Conservation (phyloP, 352 stramenopile species). For the Pythium phragmiticola region DNA sequence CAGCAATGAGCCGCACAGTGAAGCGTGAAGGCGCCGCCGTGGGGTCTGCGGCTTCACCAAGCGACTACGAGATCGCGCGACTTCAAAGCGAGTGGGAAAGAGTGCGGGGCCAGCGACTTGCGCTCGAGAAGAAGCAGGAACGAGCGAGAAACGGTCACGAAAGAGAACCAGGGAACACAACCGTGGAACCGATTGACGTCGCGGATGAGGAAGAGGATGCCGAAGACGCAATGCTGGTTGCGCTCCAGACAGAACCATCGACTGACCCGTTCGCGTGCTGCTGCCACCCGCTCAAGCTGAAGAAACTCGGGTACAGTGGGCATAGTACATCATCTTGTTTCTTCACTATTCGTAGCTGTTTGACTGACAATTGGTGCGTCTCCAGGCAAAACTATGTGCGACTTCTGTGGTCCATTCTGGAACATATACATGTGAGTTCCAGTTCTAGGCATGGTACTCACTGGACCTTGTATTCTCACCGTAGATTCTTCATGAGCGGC, state of each 20-base stretch:
- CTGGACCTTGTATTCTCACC: not conserved
- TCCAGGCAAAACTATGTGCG: slow-evolving; percentile 25
- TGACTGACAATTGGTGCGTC: not conserved
- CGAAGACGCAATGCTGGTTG: slow-evolving; percentile 2
- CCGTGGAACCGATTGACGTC: not conserved
- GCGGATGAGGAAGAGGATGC: not conserved
- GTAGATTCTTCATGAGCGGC: slow-evolving; percentile 54
- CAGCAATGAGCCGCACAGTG: not conserved
- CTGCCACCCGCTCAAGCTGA: slow-evolving; percentile 55
- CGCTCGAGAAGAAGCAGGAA: slow-evolving; percentile 20
- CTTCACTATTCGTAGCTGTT: not conserved
- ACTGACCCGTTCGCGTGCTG: slow-evolving; percentile 59
- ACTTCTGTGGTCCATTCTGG: not conserved
- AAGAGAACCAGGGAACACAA: not conserved
- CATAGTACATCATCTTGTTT: not conserved
- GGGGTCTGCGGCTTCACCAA: not conserved
- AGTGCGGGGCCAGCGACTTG: slow-evolving; percentile 14
- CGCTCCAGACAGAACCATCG: slow-evolving; percentile 12
- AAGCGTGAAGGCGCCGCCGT: not conserved
- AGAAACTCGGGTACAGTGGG: slow-evolving; percentile 39
- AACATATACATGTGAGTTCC: not conserved
- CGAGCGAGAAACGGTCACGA: slow-evolving; percentile 4
- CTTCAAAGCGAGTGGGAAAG: slow-evolving; percentile 9
- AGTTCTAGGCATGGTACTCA: not conserved
- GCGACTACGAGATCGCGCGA: not conserved